Percentiles rank a stretch among this genome's conserved stretches.
phyloP scores from a whole-genome alignment of 495 filamentous ascomycete species.

The Trichoderma erinaceum region DNA sequence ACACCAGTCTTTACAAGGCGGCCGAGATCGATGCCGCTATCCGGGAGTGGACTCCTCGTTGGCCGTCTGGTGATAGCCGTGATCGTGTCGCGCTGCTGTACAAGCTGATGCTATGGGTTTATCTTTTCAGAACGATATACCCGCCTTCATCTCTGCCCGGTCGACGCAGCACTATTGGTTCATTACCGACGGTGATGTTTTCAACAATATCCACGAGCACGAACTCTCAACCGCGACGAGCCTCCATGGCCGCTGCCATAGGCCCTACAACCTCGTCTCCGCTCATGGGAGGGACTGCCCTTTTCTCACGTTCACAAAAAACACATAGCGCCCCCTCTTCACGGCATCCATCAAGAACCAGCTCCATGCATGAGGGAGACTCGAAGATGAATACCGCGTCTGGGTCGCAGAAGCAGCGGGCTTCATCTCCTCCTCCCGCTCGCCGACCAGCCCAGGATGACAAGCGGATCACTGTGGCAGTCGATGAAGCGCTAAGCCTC shows the following conservation, averaged over 20 bases:
- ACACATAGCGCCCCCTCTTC: constrained; percentile 23
- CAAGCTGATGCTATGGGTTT: constrained; percentile 86
- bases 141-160: constrained; percentile 43
- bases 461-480: constrained; percentile 62
- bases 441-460: constrained; percentile 41
- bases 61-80: constrained; percentile 63
- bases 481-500: constrained; percentile 68
- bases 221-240: constrained; percentile 15
- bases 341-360: constrained; percentile 13
- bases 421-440: constrained; percentile 45
- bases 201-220: constrained; percentile 19
- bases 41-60: constrained; percentile 66
- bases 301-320: constrained; percentile 25
- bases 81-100: constrained; percentile 76
- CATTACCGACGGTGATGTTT: constrained; percentile 24
- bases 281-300: constrained; percentile 31
- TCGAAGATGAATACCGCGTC: not conserved
- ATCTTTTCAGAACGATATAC: constrained; percentile 78
- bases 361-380: constrained; percentile 11
- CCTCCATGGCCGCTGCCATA: constrained; percentile 16
- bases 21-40: constrained; percentile 73
- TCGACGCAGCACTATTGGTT: constrained; percentile 22
- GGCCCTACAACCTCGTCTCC: constrained; percentile 22
- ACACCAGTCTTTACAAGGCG: constrained; percentile 64
- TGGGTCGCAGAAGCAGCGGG: constrained; percentile 3